Base-by-base conservation (phyloP, 169 alveolate genomes). In the Plasmodium falciparum region DNA sequence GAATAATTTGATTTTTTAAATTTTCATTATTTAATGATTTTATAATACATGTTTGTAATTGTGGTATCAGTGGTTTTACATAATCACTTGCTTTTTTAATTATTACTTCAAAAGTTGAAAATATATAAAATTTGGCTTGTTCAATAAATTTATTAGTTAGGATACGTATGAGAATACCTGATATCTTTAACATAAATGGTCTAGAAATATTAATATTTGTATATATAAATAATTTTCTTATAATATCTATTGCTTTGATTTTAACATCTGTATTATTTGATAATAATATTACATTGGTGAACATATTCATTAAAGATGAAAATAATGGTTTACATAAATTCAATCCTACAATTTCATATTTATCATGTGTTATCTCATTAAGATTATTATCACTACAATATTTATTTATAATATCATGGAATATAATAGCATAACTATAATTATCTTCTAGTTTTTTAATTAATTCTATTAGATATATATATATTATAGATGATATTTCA, bases 101-200 rank as follows among this genome's bases (percentile, higher is more conserved):
- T 71, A 86, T 39, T n/a, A 67, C 65, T 61, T 86, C 92, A 39
- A 86, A 86, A 33, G 88, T 70, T 7, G 86, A 72, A 54, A 86
- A 86, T 20, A 86, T 86, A 54, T 61, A 61, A 59, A 59, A 33
- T 72, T 86, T 86, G n/a, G 88, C 65, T 72, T 86, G 86, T 15
- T 86, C 92, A 29, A 70, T 86, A 26, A 71, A 72, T 86, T 86
- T 86, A 86, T 86, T 86, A 4, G 92, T 86, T 86, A 86, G 61
- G 39, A 86, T 58, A 47, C 92, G 85, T 72, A 86, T 86, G 33
- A 86, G 22, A 13, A 73, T 66, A 29, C 92, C 92, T 2, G 92
- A 86, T 17, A 54, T 74, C 66, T 86, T 86, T 73, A 86, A 22
- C 71, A 86, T 86, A 43, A 71, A 67, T 3, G 70, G 56, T 47